Evolutionary conservation across 1,284 basidiomycete genomes (phyloP), one percentile per base, ranked within the genome.

Genomic region (Rhodotorula sp.): DNA sequence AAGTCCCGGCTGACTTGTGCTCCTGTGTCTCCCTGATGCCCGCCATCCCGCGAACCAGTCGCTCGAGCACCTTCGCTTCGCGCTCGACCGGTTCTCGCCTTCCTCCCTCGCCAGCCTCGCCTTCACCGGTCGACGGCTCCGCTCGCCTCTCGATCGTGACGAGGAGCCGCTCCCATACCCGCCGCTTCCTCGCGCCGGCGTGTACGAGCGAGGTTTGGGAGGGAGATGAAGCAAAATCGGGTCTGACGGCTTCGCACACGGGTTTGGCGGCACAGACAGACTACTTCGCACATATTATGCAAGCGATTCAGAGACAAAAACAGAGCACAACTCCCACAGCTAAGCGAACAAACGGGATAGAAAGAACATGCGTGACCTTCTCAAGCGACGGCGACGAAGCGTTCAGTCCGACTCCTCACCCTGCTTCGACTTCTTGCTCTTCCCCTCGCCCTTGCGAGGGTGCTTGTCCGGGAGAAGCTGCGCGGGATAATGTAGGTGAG

Each of bases 51-150:
- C 11, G 17, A 6, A 10, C 10, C 63, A 71, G 63, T 49, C 66
- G 0, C 73, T 76, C 39, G 49, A 49, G 2, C 67, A 72, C 27
- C 66, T 76, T 29, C 55, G 34, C 24, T 59, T 48, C 54, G 75
- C 75, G 17, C 57, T 60, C 6, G 24, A 24, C 30, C 62, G 64
- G n/a, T 76, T 74, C 59, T 48, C 67, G n/a, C 56, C 61, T 3
- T 3, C 57, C 13, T 22, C 60, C 3, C 58, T 65, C 53, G n/a
- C 64, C n/a, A 24, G 60, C 27, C 65, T 74, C 58, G 67, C 71
- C 22, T 51, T 67, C 7, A 68, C 70, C 39, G 75, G 75, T 2
- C 69, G 70, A 6, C 67, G 75, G 0, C 63, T 76, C 1, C 64
- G 67, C 19, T 73, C 73, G 2, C 13, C 29, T 10, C 71, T 74